phyloP scores from a whole-genome alignment of 202 grass and related monocot genomes.

The Elaeis oleifera region DNA sequence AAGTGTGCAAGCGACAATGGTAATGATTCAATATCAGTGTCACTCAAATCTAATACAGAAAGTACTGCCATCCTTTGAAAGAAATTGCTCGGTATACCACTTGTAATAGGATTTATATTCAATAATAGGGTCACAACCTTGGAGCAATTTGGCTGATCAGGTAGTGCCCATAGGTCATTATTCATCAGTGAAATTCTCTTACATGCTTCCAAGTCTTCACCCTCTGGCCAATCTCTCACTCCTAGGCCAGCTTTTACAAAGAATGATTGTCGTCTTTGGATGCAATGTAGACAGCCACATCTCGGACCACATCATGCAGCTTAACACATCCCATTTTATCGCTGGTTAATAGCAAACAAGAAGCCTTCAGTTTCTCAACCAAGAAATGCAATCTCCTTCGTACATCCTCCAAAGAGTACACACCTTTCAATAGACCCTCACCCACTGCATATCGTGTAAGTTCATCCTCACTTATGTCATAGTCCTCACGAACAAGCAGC shows the following conservation, averaged over 20 bases:
- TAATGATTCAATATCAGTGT: conserved; percentile 3
- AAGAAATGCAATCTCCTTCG: conserved; percentile 10
- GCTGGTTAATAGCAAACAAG: conserved; percentile 8
- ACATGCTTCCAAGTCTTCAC: neutral
- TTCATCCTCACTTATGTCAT: conserved; percentile 26
- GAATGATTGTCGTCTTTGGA: conserved; percentile 5
- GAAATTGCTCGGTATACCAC: conserved; percentile 6
- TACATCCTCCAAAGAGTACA: conserved; percentile 3
- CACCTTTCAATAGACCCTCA: conserved; percentile 3
- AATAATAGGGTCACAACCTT: conserved; percentile 1
- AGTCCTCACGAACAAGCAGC: conserved; percentile 18
- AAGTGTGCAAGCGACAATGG: conserved; percentile 7
- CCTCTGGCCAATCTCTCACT: conserved; percentile 1
- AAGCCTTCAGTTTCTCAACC: conserved; percentile 13
- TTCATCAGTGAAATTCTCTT: conserved; percentile 21
- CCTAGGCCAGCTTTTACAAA: conserved; percentile 1
- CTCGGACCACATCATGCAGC: conserved; percentile 28
- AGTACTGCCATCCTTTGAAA: conserved; percentile 9
- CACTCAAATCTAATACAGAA: conserved; percentile 17
- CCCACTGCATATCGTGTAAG: neutral
- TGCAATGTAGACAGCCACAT: conserved; percentile 23
- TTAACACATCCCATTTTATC: neutral
- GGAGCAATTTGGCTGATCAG: neutral
- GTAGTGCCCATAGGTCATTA: conserved; percentile 1
- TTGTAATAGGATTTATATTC: conserved; percentile 7